These are phyloP conservation scores for Camptophora hylomeconis DNA, from an alignment of 2,329 filamentous ascomycete genomes.

Conservation along the genomic window DNA sequence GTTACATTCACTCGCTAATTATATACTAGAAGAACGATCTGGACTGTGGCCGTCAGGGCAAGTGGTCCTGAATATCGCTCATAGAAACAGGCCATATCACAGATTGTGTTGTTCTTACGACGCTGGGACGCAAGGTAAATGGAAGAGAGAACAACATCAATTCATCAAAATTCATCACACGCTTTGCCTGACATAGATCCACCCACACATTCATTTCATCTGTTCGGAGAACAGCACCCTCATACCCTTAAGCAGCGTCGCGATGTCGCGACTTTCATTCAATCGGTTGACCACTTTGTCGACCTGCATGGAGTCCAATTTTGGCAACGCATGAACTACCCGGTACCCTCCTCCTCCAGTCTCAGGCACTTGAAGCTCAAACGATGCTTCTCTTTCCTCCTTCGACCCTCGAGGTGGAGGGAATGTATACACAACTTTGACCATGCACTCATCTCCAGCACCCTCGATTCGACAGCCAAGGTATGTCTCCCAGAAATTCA, in stretches of 20 bases:
- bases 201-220: constrained; percentile 37
- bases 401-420: constrained; percentile 53
- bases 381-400: constrained; percentile 70
- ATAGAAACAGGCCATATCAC: too few relatives aligned
- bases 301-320: constrained; percentile 41
- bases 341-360: constrained; percentile 74
- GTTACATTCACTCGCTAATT: too few relatives aligned
- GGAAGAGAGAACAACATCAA: too few relatives aligned
- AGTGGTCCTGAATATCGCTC: too few relatives aligned
- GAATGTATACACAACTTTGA: constrained; percentile 84
- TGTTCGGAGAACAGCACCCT: constrained; percentile 44
- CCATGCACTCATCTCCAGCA: constrained; percentile 64
- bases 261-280: constrained; percentile 49
- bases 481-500: constrained; percentile 92
- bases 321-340: constrained; percentile 65
- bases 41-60: too few relatives aligned
- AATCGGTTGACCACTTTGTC: constrained; percentile 42
- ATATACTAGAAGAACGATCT: too few relatives aligned
- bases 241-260: constrained; percentile 50
- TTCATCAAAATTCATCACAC: too few relatives aligned
- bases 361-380: constrained; percentile 54
- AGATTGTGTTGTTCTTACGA: too few relatives aligned
- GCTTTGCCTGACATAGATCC: too few relatives aligned
- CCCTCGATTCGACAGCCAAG: constrained; percentile 83
- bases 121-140: too few relatives aligned